Evolutionary conservation across 345 rosid genomes (phyloP), one percentile per base, ranked within the genome.

Genomic region (Salix brachista): DNA sequence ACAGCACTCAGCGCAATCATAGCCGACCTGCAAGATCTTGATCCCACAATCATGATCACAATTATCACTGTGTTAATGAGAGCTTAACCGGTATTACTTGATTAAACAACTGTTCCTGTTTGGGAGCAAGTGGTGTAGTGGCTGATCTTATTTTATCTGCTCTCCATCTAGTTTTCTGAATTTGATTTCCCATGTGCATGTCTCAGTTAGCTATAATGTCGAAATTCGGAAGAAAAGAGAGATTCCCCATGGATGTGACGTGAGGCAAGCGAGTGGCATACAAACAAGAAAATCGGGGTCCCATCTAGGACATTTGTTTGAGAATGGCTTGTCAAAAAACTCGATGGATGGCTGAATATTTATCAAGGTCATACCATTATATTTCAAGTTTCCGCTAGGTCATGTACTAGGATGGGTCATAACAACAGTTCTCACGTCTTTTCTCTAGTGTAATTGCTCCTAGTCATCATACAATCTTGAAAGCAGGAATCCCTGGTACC

Each of bases 11-110:
- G 88, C 91, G 87, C 82, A 87, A 89, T 89, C 88, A 84, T 83
- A 88, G 97, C 95, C 86, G 89, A 84, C 83, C 83, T 87, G 86
- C 83, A 70, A 85, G 88, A 85, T 84, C 85, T 80, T 84, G 86
- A 88, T 86, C 90, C 90, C 89, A 73, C 70, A 84, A 83, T 87
- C 86, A 88, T 84, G 81, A 76, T 78, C 81, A 30, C 66, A 50
- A 62, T 72, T 67, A 37, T 73, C 42, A 70, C 56, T 71, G 26
- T 58, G 70, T 82, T 77, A 60, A 74, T 69, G 23, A 60, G 41
- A 11, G 36, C 50, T 64, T 62, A 76, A 76, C 70, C 58, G 42
- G 39, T 4, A 19, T 69, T 19, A 8, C n/a, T 50, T 9, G 34
- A 19, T 19, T 28, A 61, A 64, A 34, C 6, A 46, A 19, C 25